Evolutionary conservation across 768 basidiomycete genomes (phyloP), one percentile per base, ranked within the genome.

Genomic region (Hygrophorus pudorinus): DNA sequence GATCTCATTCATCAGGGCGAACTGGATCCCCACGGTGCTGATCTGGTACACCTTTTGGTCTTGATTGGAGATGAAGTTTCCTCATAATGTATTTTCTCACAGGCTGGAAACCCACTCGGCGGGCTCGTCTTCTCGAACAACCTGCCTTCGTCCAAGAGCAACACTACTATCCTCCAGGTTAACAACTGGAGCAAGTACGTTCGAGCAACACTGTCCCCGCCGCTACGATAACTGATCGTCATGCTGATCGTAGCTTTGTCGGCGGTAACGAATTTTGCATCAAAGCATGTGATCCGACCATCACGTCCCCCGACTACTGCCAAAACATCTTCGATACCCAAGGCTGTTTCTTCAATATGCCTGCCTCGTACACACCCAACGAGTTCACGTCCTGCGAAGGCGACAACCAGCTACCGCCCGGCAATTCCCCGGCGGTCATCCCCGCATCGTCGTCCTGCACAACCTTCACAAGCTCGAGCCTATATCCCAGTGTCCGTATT

Each of bases 91-190:
- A 42, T 16, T 7, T 36, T 45, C 45, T 56, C 21, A 11, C 51
- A 81, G 75, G 76, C 81, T 49, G 88, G 87, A n/a, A 91, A 88
- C 65, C 84, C 84, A 2, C 66, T 85, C 20, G 86, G 86, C 50
- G 82, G 76, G 39, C 58, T 87, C 20, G 46, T 85, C 34, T 89
- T 72, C 65, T 77, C 83, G 0, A 79, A 65, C 47, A 71, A 63
- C 9, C 80, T 70, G 54, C 62, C 57, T 38, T 61, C 67, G 13
- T 56, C 66, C 41, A 56, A 50, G 38, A 61, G 70, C 49, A 71
- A 68, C 51, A 58, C 57, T 46, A 61, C 64, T 0, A 70, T 63
- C 56, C 54, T 59, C 7, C 86, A 89, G 54, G 70, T 80, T 28
- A 62, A 65, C 31, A 75, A 85, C 52, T 87, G 85, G 85, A 72